Conservation (phyloP, 1,284 basidiomycete species). For the Austropuccinia psidii region DNA sequence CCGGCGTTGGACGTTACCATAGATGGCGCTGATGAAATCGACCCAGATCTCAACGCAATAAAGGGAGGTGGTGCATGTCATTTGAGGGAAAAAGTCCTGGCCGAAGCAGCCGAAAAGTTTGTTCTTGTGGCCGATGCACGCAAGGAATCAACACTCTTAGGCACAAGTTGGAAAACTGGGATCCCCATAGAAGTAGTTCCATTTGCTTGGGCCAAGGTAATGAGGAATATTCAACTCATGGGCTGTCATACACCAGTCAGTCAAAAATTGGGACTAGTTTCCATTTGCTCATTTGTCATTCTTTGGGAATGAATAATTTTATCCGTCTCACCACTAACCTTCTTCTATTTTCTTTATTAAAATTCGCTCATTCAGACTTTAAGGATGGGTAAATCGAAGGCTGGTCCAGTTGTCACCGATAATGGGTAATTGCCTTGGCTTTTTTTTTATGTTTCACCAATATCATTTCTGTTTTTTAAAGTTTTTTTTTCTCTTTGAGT, state of each 20-base stretch:
- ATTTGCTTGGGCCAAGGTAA: slow-evolving; percentile 79
- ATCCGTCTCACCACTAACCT: too few species aligned
- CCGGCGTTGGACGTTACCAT: slow-evolving; percentile 87
- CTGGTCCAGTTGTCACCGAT: slow-evolving; percentile 84
- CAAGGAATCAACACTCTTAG: slow-evolving; percentile 53
- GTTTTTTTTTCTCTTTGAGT: not conserved
- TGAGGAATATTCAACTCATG: slow-evolving; percentile 42
- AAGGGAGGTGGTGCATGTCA: slow-evolving; percentile 98
- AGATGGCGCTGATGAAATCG: slow-evolving; percentile 86
- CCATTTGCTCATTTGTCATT: not conserved
- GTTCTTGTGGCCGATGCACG: slow-evolving; percentile 92
- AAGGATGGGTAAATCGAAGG: slow-evolving; percentile 63
- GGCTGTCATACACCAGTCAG: slow-evolving; percentile 43
- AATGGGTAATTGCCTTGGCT: slow-evolving; percentile 53
- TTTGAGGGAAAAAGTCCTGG: slow-evolving; percentile 90
- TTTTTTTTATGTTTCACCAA: not conserved
- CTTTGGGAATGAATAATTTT: not conserved
- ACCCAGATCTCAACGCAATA: slow-evolving; percentile 74
- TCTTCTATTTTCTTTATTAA: slow-evolving; percentile 38
- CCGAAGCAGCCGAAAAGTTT: slow-evolving; percentile 89
- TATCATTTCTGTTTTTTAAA: not conserved
- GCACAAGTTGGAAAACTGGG: slow-evolving; percentile 55
- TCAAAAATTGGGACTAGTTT: slow-evolving; percentile 39
- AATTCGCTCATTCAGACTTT: slow-evolving; percentile 51
- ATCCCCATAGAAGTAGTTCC: slow-evolving; percentile 94